phyloP scores from a whole-genome alignment of 192 early-diverging fungal species.

The Gryganskiella cystojenkinii region DNA sequence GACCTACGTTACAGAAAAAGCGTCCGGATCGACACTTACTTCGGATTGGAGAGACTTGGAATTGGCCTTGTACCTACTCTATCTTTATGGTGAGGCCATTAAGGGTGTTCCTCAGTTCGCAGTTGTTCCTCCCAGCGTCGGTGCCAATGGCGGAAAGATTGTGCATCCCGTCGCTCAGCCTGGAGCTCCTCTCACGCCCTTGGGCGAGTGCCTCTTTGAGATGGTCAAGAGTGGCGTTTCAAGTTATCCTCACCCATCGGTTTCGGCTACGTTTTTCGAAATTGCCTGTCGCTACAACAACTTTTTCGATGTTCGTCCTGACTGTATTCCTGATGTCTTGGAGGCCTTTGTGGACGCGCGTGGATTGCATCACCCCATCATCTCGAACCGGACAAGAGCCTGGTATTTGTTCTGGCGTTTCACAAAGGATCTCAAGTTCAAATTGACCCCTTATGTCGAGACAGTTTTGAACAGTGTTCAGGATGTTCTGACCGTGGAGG shows the following conservation, averaged over 20 bases:
- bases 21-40: conserved; percentile 25
- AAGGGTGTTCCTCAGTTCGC: conserved; percentile 64
- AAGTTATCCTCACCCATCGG: conserved; percentile 77
- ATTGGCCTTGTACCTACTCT: conserved; percentile 77
- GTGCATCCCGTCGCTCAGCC: conserved; percentile 32
- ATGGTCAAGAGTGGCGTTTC: conserved; percentile 68
- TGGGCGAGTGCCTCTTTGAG: conserved; percentile 47
- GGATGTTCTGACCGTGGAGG: conserved; percentile 79
- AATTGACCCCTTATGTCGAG: conserved; percentile 70
- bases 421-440: conserved; percentile 72
- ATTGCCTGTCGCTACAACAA: conserved; percentile 73
- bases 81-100: conserved; percentile 76
- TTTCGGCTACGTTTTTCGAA: conserved; percentile 80
- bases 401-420: conserved; percentile 93
- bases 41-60: conserved; percentile 81
- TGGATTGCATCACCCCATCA: conserved; percentile 81
- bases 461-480: conserved; percentile 70
- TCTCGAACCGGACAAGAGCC: conserved; percentile 76
- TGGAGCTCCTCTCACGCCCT: conserved; percentile 39
- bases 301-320: conserved; percentile 75
- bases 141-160: conserved; percentile 40
- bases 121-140: conserved; percentile 31
- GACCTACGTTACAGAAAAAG: conserved; percentile 64
- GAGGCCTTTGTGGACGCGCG: conserved; percentile 80
- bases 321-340: conserved; percentile 73